Conservation (phyloP, 129 eudicot species). For the Gnaphalium uliginosum region DNA sequence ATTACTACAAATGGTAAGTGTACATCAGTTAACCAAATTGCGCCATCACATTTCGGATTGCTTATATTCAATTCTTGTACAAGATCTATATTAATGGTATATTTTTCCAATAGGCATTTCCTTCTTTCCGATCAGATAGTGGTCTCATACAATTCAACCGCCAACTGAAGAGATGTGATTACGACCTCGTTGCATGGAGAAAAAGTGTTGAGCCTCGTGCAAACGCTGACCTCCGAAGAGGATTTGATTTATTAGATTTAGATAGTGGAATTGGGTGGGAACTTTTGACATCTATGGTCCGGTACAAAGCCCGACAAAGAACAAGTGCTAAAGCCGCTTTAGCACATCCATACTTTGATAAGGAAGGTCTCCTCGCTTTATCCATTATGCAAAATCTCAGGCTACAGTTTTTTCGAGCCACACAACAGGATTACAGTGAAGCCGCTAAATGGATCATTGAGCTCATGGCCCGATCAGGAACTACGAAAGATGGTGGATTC, state of each 20-base stretch:
- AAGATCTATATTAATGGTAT: neutral
- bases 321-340: constrained; percentile 86
- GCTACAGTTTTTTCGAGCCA: constrained; percentile 76
- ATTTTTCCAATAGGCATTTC: constrained; percentile 61
- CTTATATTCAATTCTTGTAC: neutral
- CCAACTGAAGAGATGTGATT: constrained; percentile 85
- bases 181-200: constrained; percentile 81
- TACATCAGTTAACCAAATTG: no score
- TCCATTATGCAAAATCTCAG: constrained; percentile 81
- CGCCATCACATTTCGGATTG: neutral
- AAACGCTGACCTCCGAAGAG: constrained; percentile 69
- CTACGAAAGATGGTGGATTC: constrained; percentile 93
- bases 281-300: constrained; percentile 88
- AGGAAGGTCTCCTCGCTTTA: constrained; percentile 78
- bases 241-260: constrained; percentile 84
- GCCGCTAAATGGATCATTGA: constrained; percentile 74
- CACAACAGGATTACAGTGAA: constrained; percentile 91
- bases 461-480: constrained; percentile 96
- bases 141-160: constrained; percentile 95
- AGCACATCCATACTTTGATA: constrained; percentile 92
- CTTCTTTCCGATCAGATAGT: constrained; percentile 71
- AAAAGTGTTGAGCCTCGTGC: constrained; percentile 90
- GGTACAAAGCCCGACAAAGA: constrained; percentile 91
- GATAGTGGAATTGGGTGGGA: constrained; percentile 99
- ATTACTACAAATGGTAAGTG: constrained; percentile 86